These are phyloP conservation scores for Neurospora sp. DNA, from an alignment of 495 filamentous ascomycete species.

Conservation along the genomic window DNA sequence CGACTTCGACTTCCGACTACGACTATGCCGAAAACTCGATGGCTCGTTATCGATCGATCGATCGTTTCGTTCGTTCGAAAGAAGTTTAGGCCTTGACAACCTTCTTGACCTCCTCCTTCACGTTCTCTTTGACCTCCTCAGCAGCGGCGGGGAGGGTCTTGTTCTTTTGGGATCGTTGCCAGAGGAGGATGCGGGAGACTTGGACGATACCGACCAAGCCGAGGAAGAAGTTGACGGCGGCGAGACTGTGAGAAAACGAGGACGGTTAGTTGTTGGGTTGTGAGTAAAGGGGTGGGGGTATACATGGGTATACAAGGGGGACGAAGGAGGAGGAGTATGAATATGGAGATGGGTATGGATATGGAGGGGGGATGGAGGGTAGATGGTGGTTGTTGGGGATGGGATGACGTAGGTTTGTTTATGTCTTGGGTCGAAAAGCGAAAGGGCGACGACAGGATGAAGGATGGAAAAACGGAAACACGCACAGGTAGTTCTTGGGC, in stretches of 20 bases:
- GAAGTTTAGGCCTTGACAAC: conserved; percentile 11
- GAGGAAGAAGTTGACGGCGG: conserved; percentile 97
- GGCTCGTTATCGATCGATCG: neutral
- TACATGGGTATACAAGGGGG: neutral
- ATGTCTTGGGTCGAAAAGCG: conserved; percentile 1
- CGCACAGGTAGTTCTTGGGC: conserved; percentile 80
- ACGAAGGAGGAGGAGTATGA: neutral
- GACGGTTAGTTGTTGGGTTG: neutral
- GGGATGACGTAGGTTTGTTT: neutral
- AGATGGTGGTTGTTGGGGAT: neutral
- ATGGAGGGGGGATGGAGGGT: neutral
- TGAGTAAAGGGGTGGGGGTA: neutral
- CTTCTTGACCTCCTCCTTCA: conserved; percentile 33
- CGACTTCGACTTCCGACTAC: neutral
- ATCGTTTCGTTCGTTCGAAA: neutral
- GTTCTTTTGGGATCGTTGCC: conserved; percentile 50
- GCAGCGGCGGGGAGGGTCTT: conserved; percentile 42
- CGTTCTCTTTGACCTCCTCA: conserved; percentile 37
- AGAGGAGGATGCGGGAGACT: conserved; percentile 63
- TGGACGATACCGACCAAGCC: conserved; percentile 77
- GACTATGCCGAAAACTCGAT: neutral
- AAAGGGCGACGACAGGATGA: neutral
- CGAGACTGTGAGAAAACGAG: conserved; percentile 47
- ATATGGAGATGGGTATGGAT: neutral
- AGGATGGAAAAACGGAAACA: conserved; percentile 7